Conservation (phyloP, 192 early-diverging fungal species). For the Entrophospora sp. region DNA sequence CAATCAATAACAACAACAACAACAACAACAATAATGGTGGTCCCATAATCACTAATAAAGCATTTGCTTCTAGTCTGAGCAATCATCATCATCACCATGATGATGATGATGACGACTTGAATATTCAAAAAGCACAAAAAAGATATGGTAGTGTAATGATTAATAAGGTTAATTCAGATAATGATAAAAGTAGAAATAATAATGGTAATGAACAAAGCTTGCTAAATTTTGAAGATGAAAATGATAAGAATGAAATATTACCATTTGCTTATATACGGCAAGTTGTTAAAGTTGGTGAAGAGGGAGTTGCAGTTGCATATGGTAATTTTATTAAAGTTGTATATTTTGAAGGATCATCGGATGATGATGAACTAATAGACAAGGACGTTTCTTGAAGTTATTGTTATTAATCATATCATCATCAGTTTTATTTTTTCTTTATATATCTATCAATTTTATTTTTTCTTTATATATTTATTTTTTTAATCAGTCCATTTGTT, state of each 20-base stretch:
- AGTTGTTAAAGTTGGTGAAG: constrained; percentile 6
- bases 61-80: not conserved
- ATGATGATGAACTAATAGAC: not conserved
- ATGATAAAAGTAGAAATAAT: too few species aligned
- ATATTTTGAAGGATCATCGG: not conserved
- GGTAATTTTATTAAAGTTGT: constrained; percentile 10
- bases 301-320: constrained; percentile 3
- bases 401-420: too few species aligned
- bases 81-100: not conserved
- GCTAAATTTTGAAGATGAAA: not conserved
- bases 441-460: too few species aligned
- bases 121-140: not conserved
- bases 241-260: not conserved
- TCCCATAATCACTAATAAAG: not conserved
- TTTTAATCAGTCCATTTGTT: too few species aligned
- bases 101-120: not conserved
- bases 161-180: not conserved
- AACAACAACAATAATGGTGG: too few species aligned
- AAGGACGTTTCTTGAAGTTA: too few species aligned
- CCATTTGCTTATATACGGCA: constrained; percentile 8
- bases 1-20: not conserved
- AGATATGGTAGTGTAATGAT: not conserved
- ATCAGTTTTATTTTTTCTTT: too few species aligned
- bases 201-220: not conserved
- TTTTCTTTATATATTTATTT: too few species aligned